Conservation (phyloP, 1,139 yeast genomes). For the Kurtzmaniella quercitrusa region DNA sequence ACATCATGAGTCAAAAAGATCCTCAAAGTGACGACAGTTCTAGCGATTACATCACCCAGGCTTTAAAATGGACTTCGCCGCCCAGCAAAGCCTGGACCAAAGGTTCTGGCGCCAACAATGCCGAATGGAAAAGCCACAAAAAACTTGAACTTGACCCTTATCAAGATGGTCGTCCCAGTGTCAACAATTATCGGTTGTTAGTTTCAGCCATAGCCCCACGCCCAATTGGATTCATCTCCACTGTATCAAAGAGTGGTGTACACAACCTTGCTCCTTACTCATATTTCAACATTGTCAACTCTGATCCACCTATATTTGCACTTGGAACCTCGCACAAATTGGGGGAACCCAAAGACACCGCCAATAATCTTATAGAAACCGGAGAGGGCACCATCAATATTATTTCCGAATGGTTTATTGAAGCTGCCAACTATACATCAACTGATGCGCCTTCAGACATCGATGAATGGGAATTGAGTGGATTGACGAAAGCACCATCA, state of each 20-base stretch:
- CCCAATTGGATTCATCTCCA: constrained; percentile 56
- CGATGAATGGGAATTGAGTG: constrained; percentile 55
- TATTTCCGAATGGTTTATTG: constrained; percentile 61
- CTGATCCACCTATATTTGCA: constrained; percentile 58
- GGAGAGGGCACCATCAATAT: constrained; percentile 56
- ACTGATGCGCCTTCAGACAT: constrained; percentile 45
- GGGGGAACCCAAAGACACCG: constrained; percentile 46
- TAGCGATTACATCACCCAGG: background rate
- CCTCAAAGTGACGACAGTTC: background rate
- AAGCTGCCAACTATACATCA: constrained; percentile 56
- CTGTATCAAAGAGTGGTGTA: constrained; percentile 39
- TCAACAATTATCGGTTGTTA: constrained; percentile 48
- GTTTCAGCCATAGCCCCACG: constrained; percentile 53
- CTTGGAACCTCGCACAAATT: constrained; percentile 43
- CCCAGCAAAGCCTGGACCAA: constrained; percentile 39
- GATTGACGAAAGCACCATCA: constrained; percentile 48
- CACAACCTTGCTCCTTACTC: constrained; percentile 59
- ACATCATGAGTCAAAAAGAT: background rate
- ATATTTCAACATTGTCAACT: constrained; percentile 44
- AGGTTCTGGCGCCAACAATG: constrained; percentile 47
- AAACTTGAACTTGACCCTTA: constrained; percentile 51
- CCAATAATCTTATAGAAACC: constrained; percentile 45
- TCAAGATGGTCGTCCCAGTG: constrained; percentile 34
- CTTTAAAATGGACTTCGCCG: background rate
- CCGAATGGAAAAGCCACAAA: constrained; percentile 39